Percentiles rank a stretch among this genome's conserved stretches.
Conservation (phyloP, 495 filamentous ascomycete species). For the Cryomyces minteri region DNA sequence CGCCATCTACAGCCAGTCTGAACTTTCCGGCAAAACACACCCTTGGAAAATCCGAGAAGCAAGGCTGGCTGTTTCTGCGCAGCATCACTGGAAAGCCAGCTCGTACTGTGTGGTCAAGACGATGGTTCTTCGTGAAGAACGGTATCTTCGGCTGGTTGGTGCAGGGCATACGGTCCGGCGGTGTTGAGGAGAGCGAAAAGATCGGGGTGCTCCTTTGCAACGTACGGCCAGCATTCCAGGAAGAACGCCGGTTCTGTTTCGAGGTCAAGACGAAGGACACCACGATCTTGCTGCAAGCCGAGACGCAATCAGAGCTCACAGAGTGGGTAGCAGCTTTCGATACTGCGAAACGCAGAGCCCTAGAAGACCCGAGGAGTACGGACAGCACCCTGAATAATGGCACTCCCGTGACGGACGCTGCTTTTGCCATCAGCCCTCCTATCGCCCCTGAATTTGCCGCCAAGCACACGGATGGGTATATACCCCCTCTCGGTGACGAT, state of each 20-base stretch:
- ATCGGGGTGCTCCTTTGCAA: slow-evolving; percentile 90
- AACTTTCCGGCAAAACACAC: slow-evolving; percentile 23
- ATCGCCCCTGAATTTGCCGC: slow-evolving; percentile 78
- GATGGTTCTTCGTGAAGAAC: slow-evolving; percentile 90
- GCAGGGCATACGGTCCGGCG: slow-evolving; percentile 66
- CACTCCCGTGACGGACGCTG: slow-evolving; percentile 42
- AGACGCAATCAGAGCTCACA: slow-evolving; percentile 73
- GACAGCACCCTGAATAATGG: slow-evolving; percentile 38
- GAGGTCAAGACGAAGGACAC: slow-evolving; percentile 97
- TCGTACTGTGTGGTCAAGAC: slow-evolving; percentile 65
- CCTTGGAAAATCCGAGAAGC: slow-evolving; percentile 46
- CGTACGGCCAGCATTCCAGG: slow-evolving; percentile 73
- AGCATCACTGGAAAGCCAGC: slow-evolving; percentile 76
- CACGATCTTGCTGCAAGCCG: slow-evolving; percentile 75
- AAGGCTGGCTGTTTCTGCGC: slow-evolving; percentile 82
- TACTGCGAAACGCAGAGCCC: slow-evolving; percentile 74
- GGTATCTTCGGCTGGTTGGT: slow-evolving; percentile 93
- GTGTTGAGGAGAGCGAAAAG: slow-evolving; percentile 87
- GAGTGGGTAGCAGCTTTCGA: slow-evolving; percentile 91
- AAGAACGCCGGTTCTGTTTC: slow-evolving; percentile 92
- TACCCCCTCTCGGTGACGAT: slow-evolving; percentile 39
- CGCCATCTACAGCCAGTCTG: slow-evolving; percentile 36
- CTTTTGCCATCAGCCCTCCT: slow-evolving; percentile 81
- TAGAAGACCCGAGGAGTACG: slow-evolving; percentile 55
- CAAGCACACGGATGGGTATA: slow-evolving; percentile 48